phyloP scores from a whole-genome alignment of 805 yeast species.

The Saccharomycopsis fodiens region DNA sequence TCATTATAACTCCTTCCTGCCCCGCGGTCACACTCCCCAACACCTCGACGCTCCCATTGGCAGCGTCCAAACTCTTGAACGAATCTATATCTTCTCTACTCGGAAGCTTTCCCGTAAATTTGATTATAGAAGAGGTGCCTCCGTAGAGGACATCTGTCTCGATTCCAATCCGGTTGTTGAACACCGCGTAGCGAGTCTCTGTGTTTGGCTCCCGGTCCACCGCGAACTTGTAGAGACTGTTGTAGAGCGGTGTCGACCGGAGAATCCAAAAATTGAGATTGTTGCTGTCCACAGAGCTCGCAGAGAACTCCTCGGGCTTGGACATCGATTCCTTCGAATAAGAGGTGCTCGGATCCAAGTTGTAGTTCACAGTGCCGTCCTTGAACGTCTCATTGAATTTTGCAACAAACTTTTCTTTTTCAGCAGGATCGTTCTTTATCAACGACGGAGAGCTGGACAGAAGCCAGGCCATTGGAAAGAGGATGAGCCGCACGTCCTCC shows the following conservation, averaged over 20 bases:
- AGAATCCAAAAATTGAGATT: slow-evolving; percentile 70
- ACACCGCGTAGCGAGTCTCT: slow-evolving; percentile 33
- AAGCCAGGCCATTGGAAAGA: slow-evolving; percentile 89
- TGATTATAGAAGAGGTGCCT: slow-evolving; percentile 52
- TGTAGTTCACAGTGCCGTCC: not conserved
- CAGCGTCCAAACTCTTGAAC: slow-evolving; percentile 28
- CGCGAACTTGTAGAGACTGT: slow-evolving; percentile 24
- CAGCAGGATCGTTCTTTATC: not conserved
- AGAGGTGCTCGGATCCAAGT: not conserved
- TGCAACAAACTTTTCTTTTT: not conserved
- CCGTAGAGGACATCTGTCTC: slow-evolving; percentile 64
- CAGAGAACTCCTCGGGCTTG: not conserved
- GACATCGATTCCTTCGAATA: not conserved
- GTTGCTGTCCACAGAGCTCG: slow-evolving; percentile 34
- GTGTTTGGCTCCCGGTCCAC: slow-evolving; percentile 4
- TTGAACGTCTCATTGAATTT: not conserved
- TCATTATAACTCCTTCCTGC: slow-evolving; percentile 52
- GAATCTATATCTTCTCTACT: slow-evolving; percentile 12
- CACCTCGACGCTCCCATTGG: slow-evolving; percentile 44
- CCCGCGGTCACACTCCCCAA: slow-evolving; percentile 56
- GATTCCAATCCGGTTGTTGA: slow-evolving; percentile 72
- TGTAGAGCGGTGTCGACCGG: slow-evolving; percentile 57
- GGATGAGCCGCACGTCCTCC: slow-evolving; percentile 44
- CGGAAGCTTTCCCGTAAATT: slow-evolving; percentile 38
- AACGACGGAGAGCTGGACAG: slow-evolving; percentile 35